A percentile compares a stretch with the other conserved stretches of the same genome.
Evolutionary conservation across 345 rosid genomes (phyloP).

Genomic region (Laguncularia racemosa): DNA sequence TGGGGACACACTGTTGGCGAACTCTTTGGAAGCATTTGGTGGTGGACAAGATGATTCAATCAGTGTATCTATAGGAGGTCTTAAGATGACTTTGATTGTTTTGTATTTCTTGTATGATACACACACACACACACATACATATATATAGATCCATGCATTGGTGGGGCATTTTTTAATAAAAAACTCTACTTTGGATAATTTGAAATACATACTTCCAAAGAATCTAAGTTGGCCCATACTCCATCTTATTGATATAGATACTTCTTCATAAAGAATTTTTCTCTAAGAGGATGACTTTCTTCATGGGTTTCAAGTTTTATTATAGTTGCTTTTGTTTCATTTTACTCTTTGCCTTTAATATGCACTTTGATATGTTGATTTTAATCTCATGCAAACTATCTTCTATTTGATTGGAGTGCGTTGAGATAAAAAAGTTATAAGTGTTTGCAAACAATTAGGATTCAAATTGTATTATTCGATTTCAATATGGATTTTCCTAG

Average conservation of each 20-base stretch:
- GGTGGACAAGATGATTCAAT: slow-evolving; percentile 85
- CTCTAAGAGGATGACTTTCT: too few relatives aligned
- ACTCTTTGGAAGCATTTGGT: slow-evolving; percentile 76
- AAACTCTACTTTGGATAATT: neutral
- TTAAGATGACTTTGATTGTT: slow-evolving; percentile 10
- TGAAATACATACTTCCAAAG: neutral
- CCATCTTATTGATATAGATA: neutral
- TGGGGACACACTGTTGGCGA: slow-evolving; percentile 59
- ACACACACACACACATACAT: too few relatives aligned
- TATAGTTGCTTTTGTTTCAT: too few relatives aligned
- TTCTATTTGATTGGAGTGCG: too few relatives aligned
- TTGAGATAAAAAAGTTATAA: too few relatives aligned
- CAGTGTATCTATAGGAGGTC: slow-evolving; percentile 84
- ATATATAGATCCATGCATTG: neutral
- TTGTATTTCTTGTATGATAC: neutral
- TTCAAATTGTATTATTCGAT: too few relatives aligned
- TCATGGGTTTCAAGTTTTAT: too few relatives aligned
- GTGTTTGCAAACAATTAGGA: too few relatives aligned
- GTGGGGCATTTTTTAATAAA: neutral
- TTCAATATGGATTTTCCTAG: too few relatives aligned
- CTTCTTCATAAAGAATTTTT: neutral
- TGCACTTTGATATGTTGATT: neutral
- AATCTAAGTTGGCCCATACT: neutral
- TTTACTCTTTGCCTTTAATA: neutral
- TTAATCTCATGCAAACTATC: too few relatives aligned